phyloP scores from a whole-genome alignment of 306 rosid genomes.

The Rubus parviflorus region DNA sequence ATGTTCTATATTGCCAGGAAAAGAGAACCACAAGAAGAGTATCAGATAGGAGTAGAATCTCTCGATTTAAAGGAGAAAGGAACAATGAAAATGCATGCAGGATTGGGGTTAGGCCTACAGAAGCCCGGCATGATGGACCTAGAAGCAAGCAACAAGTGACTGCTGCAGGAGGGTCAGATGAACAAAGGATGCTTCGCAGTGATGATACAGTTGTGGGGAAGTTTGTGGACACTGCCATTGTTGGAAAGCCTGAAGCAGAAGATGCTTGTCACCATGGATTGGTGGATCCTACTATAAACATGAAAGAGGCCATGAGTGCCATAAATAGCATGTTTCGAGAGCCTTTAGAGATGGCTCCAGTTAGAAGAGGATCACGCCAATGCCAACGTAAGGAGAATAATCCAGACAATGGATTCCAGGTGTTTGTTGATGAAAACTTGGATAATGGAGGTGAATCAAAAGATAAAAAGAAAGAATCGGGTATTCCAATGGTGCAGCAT shows the following conservation, averaged over 20 bases:
- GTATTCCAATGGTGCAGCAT: conserved; percentile 37
- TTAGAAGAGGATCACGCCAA: conserved; percentile 46
- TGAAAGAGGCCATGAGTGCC: conserved; percentile 91
- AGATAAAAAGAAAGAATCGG: conserved; percentile 1
- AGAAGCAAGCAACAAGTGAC: conserved; percentile 22
- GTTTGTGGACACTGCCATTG: conserved; percentile 77
- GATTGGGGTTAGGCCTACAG: conserved; percentile 21
- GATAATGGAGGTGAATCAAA: conserved; percentile 40
- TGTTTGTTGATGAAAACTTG: conserved; percentile 61
- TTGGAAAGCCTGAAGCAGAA: conserved; percentile 78
- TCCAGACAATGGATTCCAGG: conserved; percentile 39
- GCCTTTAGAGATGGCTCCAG: conserved; percentile 60
- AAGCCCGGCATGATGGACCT: conserved; percentile 29
- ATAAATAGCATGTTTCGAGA: conserved; percentile 84
- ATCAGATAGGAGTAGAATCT: conserved; percentile 25
- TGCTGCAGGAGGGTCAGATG: conserved; percentile 27
- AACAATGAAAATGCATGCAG: conserved; percentile 30
- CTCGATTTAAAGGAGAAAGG: conserved; percentile 31
- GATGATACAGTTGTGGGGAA: conserved; percentile 70
- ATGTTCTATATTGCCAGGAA: conserved; percentile 41
- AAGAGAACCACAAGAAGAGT: conserved; percentile 41
- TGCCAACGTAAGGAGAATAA: conserved; percentile 29
- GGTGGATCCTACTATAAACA: conserved; percentile 91
- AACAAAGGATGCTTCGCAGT: conserved; percentile 37
- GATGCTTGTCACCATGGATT: conserved; percentile 89